These are phyloP conservation scores for Teratosphaeriaceae sp. DNA, from an alignment of 2,329 filamentous ascomycete species.

Conservation along the genomic window DNA sequence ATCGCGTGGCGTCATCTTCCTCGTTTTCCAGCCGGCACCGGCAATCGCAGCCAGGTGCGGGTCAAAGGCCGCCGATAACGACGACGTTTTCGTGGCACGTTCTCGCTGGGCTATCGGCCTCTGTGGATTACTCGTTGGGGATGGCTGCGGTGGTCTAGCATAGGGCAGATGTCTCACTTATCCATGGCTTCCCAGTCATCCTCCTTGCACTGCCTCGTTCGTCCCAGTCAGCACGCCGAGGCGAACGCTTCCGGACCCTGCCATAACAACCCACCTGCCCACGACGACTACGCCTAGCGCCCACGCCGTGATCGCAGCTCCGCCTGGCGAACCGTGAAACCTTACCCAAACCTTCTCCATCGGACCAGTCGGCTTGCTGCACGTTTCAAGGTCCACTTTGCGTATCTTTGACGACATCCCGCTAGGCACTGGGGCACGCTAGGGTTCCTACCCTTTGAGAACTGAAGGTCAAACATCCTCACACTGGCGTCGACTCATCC, in stretches of 20 bases:
- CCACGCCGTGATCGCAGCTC: too few relatives aligned
- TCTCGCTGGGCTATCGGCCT: neutral
- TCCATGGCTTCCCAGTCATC: neutral
- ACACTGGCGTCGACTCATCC: slow-evolving; percentile 3
- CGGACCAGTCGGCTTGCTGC: neutral
- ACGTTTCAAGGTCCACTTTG: neutral
- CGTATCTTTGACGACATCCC: neutral
- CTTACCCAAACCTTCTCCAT: too few relatives aligned
- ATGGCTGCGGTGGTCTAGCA: neutral
- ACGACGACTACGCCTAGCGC: too few relatives aligned
- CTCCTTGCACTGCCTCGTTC: too few relatives aligned
- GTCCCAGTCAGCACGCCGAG: too few relatives aligned
- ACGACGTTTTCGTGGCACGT: neutral
- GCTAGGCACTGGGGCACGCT: neutral
- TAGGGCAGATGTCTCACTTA: neutral
- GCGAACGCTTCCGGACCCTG: neutral
- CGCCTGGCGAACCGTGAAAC: too few relatives aligned
- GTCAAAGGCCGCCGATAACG: slow-evolving; percentile 1
- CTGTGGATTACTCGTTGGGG: neutral
- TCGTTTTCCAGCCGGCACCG: neutral
- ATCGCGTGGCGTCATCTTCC: too few relatives aligned
- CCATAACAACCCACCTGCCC: too few relatives aligned
- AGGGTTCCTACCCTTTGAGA: neutral
- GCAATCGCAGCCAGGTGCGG: too few relatives aligned
- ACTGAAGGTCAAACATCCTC: neutral